A percentile compares a stretch with the other conserved stretches of the same genome.
These are phyloP conservation scores for Fusarium temperatum DNA, from an alignment of 2,329 filamentous ascomycete genomes.

Conservation along the genomic window DNA sequence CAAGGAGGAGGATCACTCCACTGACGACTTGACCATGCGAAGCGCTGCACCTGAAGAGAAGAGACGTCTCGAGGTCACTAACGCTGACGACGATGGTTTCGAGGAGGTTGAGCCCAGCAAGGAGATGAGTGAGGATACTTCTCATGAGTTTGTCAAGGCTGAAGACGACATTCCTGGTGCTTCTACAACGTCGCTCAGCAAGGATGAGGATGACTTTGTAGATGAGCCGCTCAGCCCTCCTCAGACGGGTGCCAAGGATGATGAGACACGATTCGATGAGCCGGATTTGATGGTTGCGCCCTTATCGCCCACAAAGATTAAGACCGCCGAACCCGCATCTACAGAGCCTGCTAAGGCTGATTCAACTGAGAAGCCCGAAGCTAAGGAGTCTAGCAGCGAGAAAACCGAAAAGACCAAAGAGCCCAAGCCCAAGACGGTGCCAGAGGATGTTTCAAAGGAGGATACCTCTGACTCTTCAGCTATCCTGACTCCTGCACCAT, in stretches of 20 bases:
- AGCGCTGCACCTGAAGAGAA: constrained; percentile 66
- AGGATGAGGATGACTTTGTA: constrained; percentile 78
- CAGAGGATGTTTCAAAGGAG: constrained; percentile 12
- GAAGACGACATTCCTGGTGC: constrained; percentile 59
- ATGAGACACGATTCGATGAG: constrained; percentile 62
- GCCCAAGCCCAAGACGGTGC: neutral
- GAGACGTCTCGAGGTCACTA: constrained; percentile 79
- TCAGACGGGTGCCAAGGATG: constrained; percentile 67
- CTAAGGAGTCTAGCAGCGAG: constrained; percentile 6
- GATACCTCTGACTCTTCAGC: constrained; percentile 35
- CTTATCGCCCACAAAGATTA: constrained; percentile 60
- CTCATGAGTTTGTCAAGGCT: constrained; percentile 72
- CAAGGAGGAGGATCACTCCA: constrained; percentile 50
- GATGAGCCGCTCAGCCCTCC: constrained; percentile 80
- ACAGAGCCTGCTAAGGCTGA: constrained; percentile 28
- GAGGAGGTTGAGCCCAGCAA: constrained; percentile 82
- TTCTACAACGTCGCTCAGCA: constrained; percentile 49
- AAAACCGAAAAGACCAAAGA: constrained; percentile 4
- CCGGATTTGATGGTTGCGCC: constrained; percentile 66
- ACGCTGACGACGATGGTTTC: constrained; percentile 88
- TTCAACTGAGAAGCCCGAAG: constrained; percentile 12
- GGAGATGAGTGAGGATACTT: constrained; percentile 77
- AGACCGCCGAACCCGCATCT: constrained; percentile 38
- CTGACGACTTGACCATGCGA: constrained; percentile 71
- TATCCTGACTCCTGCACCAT: constrained; percentile 34